Evolutionary conservation across 768 basidiomycete species (phyloP).

Genomic region (Lyophyllum shimeji): DNA sequence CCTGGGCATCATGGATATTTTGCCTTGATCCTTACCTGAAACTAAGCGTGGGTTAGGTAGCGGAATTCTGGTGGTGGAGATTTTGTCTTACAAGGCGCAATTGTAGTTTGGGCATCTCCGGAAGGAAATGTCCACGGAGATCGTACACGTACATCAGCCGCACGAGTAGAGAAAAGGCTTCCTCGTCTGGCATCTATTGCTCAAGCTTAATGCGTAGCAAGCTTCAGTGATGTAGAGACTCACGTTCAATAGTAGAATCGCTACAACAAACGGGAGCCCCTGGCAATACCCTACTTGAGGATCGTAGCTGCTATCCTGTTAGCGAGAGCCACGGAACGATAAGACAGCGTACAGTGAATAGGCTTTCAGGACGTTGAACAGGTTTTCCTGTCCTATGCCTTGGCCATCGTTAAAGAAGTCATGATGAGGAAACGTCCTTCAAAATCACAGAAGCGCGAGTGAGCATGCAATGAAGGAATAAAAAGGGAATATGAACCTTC

Average conservation of each 20-base stretch:
- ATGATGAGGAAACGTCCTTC: slow-evolving; percentile 94
- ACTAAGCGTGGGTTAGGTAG: slow-evolving; percentile 33
- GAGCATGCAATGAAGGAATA: slow-evolving; percentile 11
- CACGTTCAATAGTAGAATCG: slow-evolving; percentile 90
- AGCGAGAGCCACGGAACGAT: slow-evolving; percentile 3
- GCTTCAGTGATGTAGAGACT: slow-evolving; percentile 17
- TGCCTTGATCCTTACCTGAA: slow-evolving; percentile 46
- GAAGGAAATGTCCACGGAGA: slow-evolving; percentile 94
- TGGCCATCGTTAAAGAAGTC: slow-evolving; percentile 93
- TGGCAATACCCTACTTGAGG: slow-evolving; percentile 97
- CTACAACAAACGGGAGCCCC: slow-evolving; percentile 94
- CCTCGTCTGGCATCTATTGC: slow-evolving; percentile 96
- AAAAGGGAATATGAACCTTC: slow-evolving; percentile 49
- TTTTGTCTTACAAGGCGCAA: slow-evolving; percentile 69
- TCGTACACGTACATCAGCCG: slow-evolving; percentile 97
- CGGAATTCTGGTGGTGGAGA: not conserved
- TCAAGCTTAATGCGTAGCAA: slow-evolving; percentile 11
- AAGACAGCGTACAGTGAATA: slow-evolving; percentile 75
- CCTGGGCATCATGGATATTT: not conserved
- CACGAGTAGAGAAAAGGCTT: slow-evolving; percentile 94
- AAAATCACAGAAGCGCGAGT: slow-evolving; percentile 7
- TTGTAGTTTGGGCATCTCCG: slow-evolving; percentile 98
- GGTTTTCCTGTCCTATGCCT: slow-evolving; percentile 94
- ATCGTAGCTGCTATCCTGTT: slow-evolving; percentile 59
- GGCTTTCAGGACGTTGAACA: slow-evolving; percentile 97